These are phyloP conservation scores for Psilocybe mexicana DNA, from an alignment of 1,284 basidiomycete species.

Conservation along the genomic window DNA sequence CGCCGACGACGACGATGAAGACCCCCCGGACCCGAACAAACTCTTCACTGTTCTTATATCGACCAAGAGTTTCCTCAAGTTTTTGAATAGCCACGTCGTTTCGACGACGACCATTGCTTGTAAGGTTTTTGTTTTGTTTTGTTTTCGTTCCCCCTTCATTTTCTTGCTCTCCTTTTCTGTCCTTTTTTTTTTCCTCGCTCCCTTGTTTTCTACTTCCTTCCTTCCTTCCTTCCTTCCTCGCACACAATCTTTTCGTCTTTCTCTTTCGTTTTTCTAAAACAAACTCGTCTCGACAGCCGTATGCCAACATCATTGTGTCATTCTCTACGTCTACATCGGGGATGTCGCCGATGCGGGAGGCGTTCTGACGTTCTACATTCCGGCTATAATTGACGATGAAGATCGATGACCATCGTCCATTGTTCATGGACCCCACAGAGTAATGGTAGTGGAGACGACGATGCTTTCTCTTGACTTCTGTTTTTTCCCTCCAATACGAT, in stretches of 20 bases:
- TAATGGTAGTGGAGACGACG: too few relatives aligned
- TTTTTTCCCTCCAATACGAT: too few relatives aligned
- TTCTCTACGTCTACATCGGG: conserved; percentile 90
- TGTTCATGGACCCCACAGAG: too few relatives aligned
- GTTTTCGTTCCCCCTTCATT: not conserved
- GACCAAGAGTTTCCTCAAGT: conserved; percentile 78
- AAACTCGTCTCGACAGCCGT: conserved; percentile 56
- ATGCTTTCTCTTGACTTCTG: too few relatives aligned
- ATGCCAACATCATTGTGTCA: conserved; percentile 83
- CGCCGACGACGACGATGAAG: conserved; percentile 36
- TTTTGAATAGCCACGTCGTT: conserved; percentile 82
- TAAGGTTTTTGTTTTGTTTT: conserved; percentile 28
- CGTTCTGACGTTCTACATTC: conserved; percentile 88
- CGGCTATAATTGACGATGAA: conserved; percentile 49
- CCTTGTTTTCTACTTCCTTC: too few relatives aligned
- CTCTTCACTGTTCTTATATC: conserved; percentile 72
- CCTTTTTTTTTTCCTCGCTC: too few relatives aligned
- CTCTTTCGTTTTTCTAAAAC: not conserved
- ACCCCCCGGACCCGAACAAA: conserved; percentile 47
- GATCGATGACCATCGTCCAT: not conserved
- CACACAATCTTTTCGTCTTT: not conserved
- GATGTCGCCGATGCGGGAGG: conserved; percentile 81
- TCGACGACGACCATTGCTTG: conserved; percentile 87
- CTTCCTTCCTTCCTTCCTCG: too few relatives aligned
- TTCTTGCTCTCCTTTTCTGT: too few relatives aligned